A percentile compares a stretch with the other conserved stretches of the same genome.
phyloP scores from a whole-genome alignment of 1,284 basidiomycete species.

The Rhizopogon parksii region DNA sequence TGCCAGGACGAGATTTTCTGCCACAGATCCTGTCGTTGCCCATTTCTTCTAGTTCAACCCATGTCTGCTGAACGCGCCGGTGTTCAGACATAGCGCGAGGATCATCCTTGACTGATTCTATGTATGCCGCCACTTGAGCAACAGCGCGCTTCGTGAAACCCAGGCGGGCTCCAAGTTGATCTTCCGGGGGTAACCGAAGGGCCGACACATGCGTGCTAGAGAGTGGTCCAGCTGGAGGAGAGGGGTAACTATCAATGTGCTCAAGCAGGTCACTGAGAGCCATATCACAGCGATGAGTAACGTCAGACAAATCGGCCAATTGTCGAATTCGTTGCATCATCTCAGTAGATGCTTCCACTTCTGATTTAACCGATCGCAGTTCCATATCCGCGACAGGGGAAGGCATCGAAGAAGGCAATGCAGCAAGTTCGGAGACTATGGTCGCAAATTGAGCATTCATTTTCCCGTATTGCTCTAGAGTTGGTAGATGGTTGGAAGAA shows the following conservation, averaged over 20 bases:
- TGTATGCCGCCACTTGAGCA: slow-evolving; percentile 37
- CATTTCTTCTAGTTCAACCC: slow-evolving; percentile 76
- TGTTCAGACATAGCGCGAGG: slow-evolving; percentile 51
- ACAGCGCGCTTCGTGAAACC: slow-evolving; percentile 52
- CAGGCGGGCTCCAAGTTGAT: slow-evolving; percentile 57
- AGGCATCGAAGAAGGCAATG: slow-evolving; percentile 40
- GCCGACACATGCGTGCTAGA: slow-evolving; percentile 42
- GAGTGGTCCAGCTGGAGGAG: slow-evolving; percentile 44
- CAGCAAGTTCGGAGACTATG: slow-evolving; percentile 39
- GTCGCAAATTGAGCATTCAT: slow-evolving; percentile 42
- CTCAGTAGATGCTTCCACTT: slow-evolving; percentile 45
- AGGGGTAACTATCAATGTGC: slow-evolving; percentile 72
- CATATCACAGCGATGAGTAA: slow-evolving; percentile 55
- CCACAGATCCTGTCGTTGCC: slow-evolving; percentile 55
- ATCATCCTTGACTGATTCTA: slow-evolving; percentile 44
- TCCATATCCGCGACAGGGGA: slow-evolving; percentile 44
- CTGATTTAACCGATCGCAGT: slow-evolving; percentile 50
- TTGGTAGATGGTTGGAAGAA: slow-evolving; percentile 47
- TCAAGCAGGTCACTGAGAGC: slow-evolving; percentile 75
- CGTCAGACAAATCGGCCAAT: slow-evolving; percentile 45
- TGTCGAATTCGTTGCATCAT: slow-evolving; percentile 45
- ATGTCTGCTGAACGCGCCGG: slow-evolving; percentile 64
- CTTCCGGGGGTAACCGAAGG: slow-evolving; percentile 44
- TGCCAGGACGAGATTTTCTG: slow-evolving; percentile 56
- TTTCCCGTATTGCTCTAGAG: slow-evolving; percentile 35